Evolutionary conservation across 2,329 filamentous ascomycete genomes (phyloP).

Genomic region (Pseudocercospora pini-densiflorae): DNA sequence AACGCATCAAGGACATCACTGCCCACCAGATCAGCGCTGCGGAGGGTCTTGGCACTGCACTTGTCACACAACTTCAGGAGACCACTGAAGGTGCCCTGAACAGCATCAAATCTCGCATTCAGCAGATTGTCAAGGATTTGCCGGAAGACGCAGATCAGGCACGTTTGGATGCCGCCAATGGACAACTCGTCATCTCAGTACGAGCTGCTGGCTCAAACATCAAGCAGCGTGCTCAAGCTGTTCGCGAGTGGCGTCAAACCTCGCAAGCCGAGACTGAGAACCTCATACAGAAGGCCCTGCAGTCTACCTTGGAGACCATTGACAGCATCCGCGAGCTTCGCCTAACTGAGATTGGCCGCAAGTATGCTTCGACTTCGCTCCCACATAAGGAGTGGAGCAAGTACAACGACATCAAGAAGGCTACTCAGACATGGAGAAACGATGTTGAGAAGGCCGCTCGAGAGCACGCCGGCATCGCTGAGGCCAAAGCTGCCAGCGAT

Average conservation of each 20-base stretch:
- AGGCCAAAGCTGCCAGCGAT: constrained; percentile 69
- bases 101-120: constrained; percentile 69
- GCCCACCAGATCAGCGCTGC: constrained; percentile 69
- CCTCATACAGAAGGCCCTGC: constrained; percentile 72
- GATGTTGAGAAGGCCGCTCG: constrained; percentile 79
- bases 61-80: constrained; percentile 71
- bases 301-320: constrained; percentile 80
- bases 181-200: constrained; percentile 60
- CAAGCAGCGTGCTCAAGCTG: constrained; percentile 74
- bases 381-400: constrained; percentile 98
- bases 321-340: constrained; percentile 82
- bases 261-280: constrained; percentile 72
- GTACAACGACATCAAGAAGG: constrained; percentile 84
- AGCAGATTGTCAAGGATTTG: constrained; percentile 58
- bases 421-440: constrained; percentile 81
- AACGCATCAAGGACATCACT: constrained; percentile 72
- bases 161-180: constrained; percentile 57
- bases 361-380: constrained; percentile 93
- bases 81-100: constrained; percentile 67
- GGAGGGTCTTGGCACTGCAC: constrained; percentile 66
- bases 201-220: constrained; percentile 72
- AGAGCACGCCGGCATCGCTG: constrained; percentile 68
- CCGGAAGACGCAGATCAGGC: constrained; percentile 61
- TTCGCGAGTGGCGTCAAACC: constrained; percentile 75
- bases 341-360: constrained; percentile 88